Base-by-base conservation (phyloP, 345 rosid genomes). In the Salix arbutifolia region DNA sequence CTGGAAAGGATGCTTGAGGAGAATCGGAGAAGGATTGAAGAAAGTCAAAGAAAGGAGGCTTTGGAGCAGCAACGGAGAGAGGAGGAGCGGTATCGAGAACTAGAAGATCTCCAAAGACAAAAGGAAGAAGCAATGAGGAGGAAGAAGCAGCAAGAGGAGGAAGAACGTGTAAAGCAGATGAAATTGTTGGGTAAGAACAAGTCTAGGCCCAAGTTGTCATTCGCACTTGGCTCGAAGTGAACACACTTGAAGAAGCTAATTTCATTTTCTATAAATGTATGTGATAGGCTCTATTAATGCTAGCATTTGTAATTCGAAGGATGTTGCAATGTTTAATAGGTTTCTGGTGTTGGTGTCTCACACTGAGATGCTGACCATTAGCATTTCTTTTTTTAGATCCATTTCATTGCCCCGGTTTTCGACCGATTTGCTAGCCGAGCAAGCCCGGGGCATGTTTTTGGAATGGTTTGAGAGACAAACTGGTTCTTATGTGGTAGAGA, bases 131-230 rank as follows among this genome's bases (percentile, higher is more conserved):
- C 91, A 2, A 78, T 88, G 94, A 83, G 90, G 77, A 84, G 90
- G 87, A 93, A 90, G 90, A 92, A 91, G 77, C 94, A 90, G 14
- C 91, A 92, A 84, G 97, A 96, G 88, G 99, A 93, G 61, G 97
- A 92, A 86, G 98, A 93, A 69, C 92, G 99, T 16, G 67, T 67
- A 25, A 91, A 93, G 68, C 98, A 92, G 90, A 89, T 92, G 94
- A 93, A 91, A 82, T 84, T 96, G 73, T 81, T 96, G 86, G 99
- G 99, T 58, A 96, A 96, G 91, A 96, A 96, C 90, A 96, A 96
- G 76, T 84, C 94, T 38, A 86, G 98, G 37, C 98, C 99, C 0
- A 96, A 96, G 84, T 83, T 96, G 69, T 96, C 98, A 4, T 96
- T 96, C 58, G 98, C 95, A 3, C 69, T 96, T 10, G 93, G 96